Percentiles rank a stretch among this genome's conserved stretches.
Conservation (phyloP, 768 basidiomycete species). For the Clavaria fumosa region DNA sequence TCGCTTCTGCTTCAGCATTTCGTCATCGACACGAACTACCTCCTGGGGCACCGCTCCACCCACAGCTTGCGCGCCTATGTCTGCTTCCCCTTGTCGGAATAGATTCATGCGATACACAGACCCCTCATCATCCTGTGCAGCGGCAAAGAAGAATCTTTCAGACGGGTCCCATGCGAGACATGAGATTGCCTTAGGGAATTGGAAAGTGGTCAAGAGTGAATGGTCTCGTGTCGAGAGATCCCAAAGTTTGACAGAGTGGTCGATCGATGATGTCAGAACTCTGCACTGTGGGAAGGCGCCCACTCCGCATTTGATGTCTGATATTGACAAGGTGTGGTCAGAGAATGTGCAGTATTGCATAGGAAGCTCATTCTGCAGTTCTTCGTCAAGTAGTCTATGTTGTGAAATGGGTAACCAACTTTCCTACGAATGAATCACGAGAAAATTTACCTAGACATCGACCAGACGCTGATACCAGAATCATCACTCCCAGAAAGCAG, state of each 20-base stretch:
- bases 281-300: conserved; percentile 68
- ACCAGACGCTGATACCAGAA: conserved; percentile 81
- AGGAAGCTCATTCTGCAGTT: conserved; percentile 57
- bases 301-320: conserved; percentile 65
- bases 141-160: conserved; percentile 83
- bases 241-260: conserved; percentile 90
- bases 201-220: conserved; percentile 74
- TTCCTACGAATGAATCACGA: conserved; percentile 10
- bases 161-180: conserved; percentile 65
- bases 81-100: conserved; percentile 46
- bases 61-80: conserved; percentile 50
- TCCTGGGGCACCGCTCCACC: conserved; percentile 62
- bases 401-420: conserved; percentile 10
- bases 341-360: conserved; percentile 66
- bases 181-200: conserved; percentile 65
- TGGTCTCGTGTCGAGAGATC: conserved; percentile 57
- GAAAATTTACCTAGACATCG: conserved; percentile 57
- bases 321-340: conserved; percentile 87
- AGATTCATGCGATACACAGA: conserved; percentile 69
- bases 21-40: conserved; percentile 49
- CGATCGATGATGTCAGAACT: conserved; percentile 66
- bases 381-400: conserved; percentile 59
- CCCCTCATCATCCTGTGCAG: conserved; percentile 31
- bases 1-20: conserved; percentile 29
- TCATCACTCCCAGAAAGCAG: conserved; percentile 85